Conservation (phyloP, 768 basidiomycete genomes). For the Suillus plorans region DNA sequence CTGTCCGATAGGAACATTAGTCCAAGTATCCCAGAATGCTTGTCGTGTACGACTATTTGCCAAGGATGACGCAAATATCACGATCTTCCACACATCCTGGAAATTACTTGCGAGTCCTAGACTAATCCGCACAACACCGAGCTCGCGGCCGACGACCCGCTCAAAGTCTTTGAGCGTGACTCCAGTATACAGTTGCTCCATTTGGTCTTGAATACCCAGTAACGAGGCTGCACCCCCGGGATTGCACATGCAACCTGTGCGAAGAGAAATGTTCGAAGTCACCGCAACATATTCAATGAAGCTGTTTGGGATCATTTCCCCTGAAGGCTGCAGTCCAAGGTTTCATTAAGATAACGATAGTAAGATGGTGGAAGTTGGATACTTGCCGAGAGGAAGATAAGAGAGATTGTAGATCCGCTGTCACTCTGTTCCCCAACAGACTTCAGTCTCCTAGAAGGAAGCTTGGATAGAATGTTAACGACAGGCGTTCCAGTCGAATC, state of each 20-base stretch:
- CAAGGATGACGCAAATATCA: constrained; percentile 48
- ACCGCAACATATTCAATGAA: constrained; percentile 74
- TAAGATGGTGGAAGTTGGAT: background rate
- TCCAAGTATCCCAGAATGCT: constrained; percentile 42
- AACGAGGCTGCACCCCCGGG: constrained; percentile 78
- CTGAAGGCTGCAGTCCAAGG: constrained; percentile 47
- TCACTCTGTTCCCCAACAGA: constrained; percentile 66
- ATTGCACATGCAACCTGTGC: constrained; percentile 88
- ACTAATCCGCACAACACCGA: constrained; percentile 76
- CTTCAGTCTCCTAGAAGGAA: constrained; percentile 52
- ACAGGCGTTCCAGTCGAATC: constrained; percentile 59
- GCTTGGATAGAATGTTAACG: constrained; percentile 65
- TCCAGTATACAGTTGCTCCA: constrained; percentile 59
- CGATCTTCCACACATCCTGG: constrained; percentile 65
- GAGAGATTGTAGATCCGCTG: constrained; percentile 59
- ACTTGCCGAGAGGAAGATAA: constrained; percentile 65
- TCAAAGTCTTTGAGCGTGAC: constrained; percentile 65
- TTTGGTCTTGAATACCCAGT: constrained; percentile 63
- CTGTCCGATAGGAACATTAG: constrained; percentile 31
- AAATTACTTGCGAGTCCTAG: constrained; percentile 80
- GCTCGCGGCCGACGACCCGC: constrained; percentile 56
- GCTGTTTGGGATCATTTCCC: constrained; percentile 66
- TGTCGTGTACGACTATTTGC: constrained; percentile 37
- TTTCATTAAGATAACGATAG: background rate
- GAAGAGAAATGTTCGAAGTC: constrained; percentile 64